Conservation (phyloP, 2,329 filamentous ascomycete species). For the Lasiodiplodia hormozganensis region DNA sequence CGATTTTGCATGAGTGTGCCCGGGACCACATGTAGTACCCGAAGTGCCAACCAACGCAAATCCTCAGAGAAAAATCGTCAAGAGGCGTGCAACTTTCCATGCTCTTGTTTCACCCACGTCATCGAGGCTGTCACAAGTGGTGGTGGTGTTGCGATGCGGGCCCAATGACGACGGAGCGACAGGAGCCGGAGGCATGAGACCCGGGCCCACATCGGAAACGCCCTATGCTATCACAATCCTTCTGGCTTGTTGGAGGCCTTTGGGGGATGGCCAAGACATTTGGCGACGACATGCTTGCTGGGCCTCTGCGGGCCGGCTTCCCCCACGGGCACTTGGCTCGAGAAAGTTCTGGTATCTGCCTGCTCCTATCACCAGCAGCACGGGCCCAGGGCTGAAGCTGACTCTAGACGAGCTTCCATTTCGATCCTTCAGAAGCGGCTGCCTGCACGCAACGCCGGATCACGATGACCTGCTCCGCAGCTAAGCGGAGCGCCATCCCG, state of each 20-base stretch:
- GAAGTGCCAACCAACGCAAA: not conserved
- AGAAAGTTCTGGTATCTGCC: constrained; percentile 7
- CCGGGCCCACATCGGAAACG: constrained; percentile 10
- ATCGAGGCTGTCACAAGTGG: constrained; percentile 7
- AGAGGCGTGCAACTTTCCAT: not conserved
- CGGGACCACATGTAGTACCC: not conserved
- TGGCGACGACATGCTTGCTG: not conserved
- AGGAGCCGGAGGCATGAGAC: constrained; percentile 17
- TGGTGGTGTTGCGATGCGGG: not conserved
- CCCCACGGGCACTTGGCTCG: constrained; percentile 6
- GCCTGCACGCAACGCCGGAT: constrained; percentile 17
- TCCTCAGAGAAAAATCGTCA: not conserved
- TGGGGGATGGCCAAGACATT: not conserved
- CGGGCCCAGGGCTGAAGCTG: constrained; percentile 2
- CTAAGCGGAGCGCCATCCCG: constrained; percentile 19
- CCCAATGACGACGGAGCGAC: constrained; percentile 2
- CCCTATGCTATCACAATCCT: constrained; percentile 15
- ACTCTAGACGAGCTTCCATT: constrained; percentile 5
- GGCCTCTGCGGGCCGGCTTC: not conserved
- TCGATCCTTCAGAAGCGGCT: constrained; percentile 13
- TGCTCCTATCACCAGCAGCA: not conserved
- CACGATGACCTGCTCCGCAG: constrained; percentile 14
- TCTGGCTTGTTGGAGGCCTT: not conserved
- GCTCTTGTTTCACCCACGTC: constrained; percentile 25
- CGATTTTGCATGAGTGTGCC: constrained; percentile 4